These are phyloP conservation scores for Cystofilobasidium capitatum DNA, from an alignment of 768 basidiomycete species.

Conservation along the genomic window DNA sequence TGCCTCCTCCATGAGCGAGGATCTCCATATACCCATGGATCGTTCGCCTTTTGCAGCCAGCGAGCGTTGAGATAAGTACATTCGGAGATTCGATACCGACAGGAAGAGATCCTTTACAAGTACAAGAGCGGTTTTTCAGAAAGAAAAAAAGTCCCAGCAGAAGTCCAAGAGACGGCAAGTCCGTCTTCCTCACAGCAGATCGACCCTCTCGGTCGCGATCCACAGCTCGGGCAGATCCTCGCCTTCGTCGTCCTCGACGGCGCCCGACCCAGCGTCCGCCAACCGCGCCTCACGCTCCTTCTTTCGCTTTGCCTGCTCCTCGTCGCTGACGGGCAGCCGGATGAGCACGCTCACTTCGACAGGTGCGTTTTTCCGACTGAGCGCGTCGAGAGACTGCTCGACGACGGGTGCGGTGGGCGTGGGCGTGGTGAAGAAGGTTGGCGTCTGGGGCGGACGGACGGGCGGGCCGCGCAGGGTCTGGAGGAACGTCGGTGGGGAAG, in stretches of 20 bases:
- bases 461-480: slow-evolving; percentile 4
- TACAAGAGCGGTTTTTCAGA: too few relatives aligned
- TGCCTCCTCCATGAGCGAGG: too few relatives aligned
- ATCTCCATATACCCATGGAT: too few relatives aligned
- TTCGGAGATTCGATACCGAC: too few relatives aligned
- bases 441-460: neutral
- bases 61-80: too few relatives aligned
- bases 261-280: neutral
- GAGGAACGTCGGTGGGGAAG: neutral
- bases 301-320: neutral
- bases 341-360: neutral
- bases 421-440: neutral
- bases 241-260: neutral
- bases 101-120: too few relatives aligned
- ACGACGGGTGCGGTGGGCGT: neutral
- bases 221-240: slow-evolving; percentile 4
- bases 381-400: neutral
- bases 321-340: neutral
- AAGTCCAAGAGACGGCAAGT: too few relatives aligned
- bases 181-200: neutral
- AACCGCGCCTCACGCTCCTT: neutral
- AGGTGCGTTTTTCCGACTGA: neutral
- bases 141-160: too few relatives aligned
- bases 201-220: slow-evolving; percentile 4
- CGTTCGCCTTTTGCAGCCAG: too few relatives aligned